Evolutionary conservation across 2,329 filamentous ascomycete species (phyloP), one percentile per base, ranked within the genome.

Genomic region (Cephalotrichum gorgonifer): DNA sequence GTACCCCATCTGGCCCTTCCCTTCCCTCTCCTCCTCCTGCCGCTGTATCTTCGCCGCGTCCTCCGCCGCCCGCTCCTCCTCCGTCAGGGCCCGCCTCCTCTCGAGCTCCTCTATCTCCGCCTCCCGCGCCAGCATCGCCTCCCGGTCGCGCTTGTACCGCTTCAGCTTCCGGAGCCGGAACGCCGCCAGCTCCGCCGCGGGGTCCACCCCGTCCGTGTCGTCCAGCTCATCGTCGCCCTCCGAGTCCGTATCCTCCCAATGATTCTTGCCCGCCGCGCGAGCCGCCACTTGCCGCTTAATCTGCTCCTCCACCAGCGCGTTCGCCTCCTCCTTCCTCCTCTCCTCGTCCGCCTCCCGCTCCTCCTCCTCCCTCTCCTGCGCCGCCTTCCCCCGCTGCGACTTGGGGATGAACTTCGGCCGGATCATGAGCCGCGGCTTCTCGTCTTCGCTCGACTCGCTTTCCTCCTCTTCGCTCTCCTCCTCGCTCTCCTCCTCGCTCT

Each of bases 151-250:
- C 68, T 91, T 90, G 55, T 97, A 81, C 8, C 93, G 85, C 64
- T 84, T 85, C 39, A 98, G 75, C 68, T 98, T 93, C 44, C 93
- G 83, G 45, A 98, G 75, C 62, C 91, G 93, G 91, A 93, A 98
- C 0, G 90, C 89, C 6, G 89, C 89, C 54, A 85, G 79, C 65
- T 98, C 93, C 7, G 88, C 89, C 54, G 86, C 89, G 0, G 88
- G 86, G 63, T 97, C 89, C 3, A 90, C 59, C 31, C 81, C 88
- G 62, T 98, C 93, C 2, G 84, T 87, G 58, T 95, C 93, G 64
- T 97, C 88, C 20, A 97, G 83, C 44, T 87, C 86, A 30, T 82
- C 81, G 51, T 79, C 79, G n/a, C 81, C 77, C 48, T 73, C 73
- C 15, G 75, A 75, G 6, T 81, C 77, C 41, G 70, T 67, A 55